Evolutionary conservation across 2,329 filamentous ascomycete genomes (phyloP).

Genomic region (Colletotrichum sp.): DNA sequence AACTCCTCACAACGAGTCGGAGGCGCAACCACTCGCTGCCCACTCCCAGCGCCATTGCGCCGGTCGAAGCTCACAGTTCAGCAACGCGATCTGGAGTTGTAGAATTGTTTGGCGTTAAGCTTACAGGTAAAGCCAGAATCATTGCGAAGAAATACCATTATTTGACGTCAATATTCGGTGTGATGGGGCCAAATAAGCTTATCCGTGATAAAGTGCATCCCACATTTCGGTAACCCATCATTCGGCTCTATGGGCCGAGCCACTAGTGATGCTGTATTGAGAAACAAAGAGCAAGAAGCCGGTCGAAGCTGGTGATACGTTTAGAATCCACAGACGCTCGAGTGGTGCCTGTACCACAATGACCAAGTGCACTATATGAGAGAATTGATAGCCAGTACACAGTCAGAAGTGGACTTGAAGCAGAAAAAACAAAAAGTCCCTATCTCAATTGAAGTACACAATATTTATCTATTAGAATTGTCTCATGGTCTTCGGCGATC

Average conservation of each 20-base stretch:
- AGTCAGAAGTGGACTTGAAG: rapidly evolving
- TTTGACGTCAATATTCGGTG: neutral
- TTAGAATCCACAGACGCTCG: neutral
- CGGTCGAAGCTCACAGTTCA: neutral
- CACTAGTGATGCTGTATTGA: neutral
- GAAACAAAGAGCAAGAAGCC: rapidly evolving
- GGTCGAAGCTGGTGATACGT: neutral
- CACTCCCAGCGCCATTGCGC: neutral
- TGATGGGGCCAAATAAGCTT: neutral
- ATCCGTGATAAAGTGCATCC: neutral
- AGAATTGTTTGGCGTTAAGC: neutral
- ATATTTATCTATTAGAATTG: neutral
- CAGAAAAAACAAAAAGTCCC: neutral
- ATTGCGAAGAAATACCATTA: neutral
- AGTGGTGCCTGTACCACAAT: neutral
- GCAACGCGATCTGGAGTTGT: neutral
- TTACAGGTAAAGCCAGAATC: neutral
- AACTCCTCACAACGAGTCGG: neutral
- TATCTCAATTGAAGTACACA: rapidly evolving
- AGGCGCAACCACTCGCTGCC: neutral
- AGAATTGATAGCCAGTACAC: neutral
- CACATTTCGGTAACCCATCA: neutral
- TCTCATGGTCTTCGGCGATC: neutral
- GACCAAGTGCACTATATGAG: neutral
- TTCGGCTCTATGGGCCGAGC: neutral